Conservation (phyloP, 805 yeast genomes). For the Metschnikowia santaceciliae region DNA sequence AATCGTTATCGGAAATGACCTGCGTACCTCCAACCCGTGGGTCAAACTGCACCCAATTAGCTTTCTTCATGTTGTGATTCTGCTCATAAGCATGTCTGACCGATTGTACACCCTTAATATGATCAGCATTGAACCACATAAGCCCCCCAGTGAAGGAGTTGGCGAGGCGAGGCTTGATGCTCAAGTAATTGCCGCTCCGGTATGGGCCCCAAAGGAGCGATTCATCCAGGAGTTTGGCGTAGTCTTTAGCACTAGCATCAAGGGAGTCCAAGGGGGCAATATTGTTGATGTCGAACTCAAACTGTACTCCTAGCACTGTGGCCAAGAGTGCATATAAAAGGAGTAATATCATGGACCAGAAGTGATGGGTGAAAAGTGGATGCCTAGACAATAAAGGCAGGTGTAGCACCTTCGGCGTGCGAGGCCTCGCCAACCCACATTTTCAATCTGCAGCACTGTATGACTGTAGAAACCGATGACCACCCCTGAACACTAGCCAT, state of each 20-base stretch:
- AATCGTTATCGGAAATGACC: conserved; percentile 61
- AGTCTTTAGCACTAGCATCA: background rate
- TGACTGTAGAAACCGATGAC: background rate
- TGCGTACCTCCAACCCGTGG: conserved; percentile 86
- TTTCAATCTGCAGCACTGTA: background rate
- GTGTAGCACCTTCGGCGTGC: background rate
- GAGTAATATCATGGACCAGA: conserved; percentile 1
- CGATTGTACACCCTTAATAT: conserved; percentile 47
- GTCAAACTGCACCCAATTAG: conserved; percentile 86
- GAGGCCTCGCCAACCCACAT: background rate
- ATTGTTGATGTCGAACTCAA: conserved; percentile 14
- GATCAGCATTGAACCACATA: conserved; percentile 79
- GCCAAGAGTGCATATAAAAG: conserved; percentile 5
- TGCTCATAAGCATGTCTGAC: conserved; percentile 77
- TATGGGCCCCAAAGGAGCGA: conserved; percentile 82
- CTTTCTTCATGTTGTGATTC: conserved; percentile 62
- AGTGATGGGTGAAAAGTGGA: background rate
- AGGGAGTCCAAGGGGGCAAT: conserved; percentile 3
- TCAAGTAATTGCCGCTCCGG: conserved; percentile 80
- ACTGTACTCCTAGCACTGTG: background rate
- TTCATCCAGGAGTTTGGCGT: conserved; percentile 10
- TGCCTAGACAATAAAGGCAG: too few species aligned
- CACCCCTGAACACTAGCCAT: too few species aligned
- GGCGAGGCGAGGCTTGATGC: conserved; percentile 80
- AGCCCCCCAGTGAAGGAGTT: conserved; percentile 71